Evolutionary conservation across 257 asterid species (phyloP), one percentile per base, ranked within the genome.

Genomic region (Mentha longifolia): DNA sequence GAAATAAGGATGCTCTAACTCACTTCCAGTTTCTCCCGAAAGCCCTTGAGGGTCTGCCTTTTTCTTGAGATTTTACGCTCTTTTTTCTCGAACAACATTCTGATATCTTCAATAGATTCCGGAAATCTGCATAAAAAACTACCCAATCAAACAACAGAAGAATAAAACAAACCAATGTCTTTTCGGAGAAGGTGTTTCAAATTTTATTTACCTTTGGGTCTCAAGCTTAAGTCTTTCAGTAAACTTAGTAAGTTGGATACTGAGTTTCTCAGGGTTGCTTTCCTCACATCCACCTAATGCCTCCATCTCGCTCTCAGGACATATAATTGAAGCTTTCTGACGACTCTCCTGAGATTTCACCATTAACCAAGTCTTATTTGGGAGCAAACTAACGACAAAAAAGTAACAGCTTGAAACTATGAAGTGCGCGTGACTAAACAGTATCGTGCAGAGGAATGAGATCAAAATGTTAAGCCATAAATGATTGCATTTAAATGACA

Each of bases 91-190:
- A 68, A 79, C 81, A 84, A 45, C 87, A 83, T 79, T 77, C 89
- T 86, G 62, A 92, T 87, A 79, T 89, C 98, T 57, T 88, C 97
- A 69, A 92, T 86, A 61, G 97, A 80, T 79, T 92, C 98, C 28
- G 91, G 81, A 80, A 80, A 85, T 78, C 98, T 92, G 94, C 87
- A 81, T 33, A 66, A 45, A 51, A 71, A 56, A 30, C 5, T 46
- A 74, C 42, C 35, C 31, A 37, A 67, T 54, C 64, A 74, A 68
- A 43, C 67, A 28, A 63, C 61, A 70, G 52, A 46, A n/a, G 30
- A 33, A 78, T 7, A 77, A 50, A 71, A 59, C 17, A 67, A 65
- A 12, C 22, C 65, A 22, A 9, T 63, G 70, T 20, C 61, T 78
- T 49, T 35, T 54, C 61, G 16, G 67, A 76, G 56, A 54, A 64